A percentile compares a stretch with the other conserved stretches of the same genome.
Conservation (phyloP, 2,329 filamentous ascomycete genomes). For the Raffaelea ambrosiae region DNA sequence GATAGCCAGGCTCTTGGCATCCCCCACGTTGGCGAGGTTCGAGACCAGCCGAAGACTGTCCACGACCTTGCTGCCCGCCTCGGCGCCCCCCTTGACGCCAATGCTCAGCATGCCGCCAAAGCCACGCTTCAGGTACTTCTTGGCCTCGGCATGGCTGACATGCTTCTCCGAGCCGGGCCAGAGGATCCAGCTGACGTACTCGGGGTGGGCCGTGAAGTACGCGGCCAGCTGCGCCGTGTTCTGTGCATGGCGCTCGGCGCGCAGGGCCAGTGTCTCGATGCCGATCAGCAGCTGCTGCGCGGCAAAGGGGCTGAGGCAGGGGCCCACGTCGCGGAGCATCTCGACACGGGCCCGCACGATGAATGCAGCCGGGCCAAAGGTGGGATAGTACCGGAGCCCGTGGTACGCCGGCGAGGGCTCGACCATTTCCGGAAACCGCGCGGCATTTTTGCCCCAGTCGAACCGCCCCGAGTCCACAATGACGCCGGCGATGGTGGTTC, state of each 20-base stretch:
- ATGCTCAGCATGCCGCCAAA: slow-evolving; percentile 88
- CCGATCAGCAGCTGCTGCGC: slow-evolving; percentile 88
- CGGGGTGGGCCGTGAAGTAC: slow-evolving; percentile 73
- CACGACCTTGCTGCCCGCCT: slow-evolving; percentile 78
- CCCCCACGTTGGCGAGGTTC: slow-evolving; percentile 93
- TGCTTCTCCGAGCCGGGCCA: slow-evolving; percentile 84
- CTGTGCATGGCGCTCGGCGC: slow-evolving; percentile 74
- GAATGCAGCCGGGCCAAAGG: slow-evolving; percentile 74
- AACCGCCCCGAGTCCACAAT: slow-evolving; percentile 85
- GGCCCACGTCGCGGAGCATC: slow-evolving; percentile 77
- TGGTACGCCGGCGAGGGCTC: slow-evolving; percentile 85
- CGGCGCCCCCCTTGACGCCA: slow-evolving; percentile 73
- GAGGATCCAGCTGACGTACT: slow-evolving; percentile 85
- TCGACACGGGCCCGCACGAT: slow-evolving; percentile 81
- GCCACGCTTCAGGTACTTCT: slow-evolving; percentile 75
- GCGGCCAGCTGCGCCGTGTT: slow-evolving; percentile 72
- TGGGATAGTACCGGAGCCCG: slow-evolving; percentile 87
- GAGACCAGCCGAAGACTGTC: slow-evolving; percentile 91
- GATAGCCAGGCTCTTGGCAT: slow-evolving; percentile 88
- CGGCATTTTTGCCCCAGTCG: slow-evolving; percentile 77
- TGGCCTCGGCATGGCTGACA: slow-evolving; percentile 66
- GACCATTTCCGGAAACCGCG: slow-evolving; percentile 83
- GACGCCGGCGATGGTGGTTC: slow-evolving; percentile 80
- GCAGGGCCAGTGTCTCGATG: slow-evolving; percentile 77
- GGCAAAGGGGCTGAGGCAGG: slow-evolving; percentile 76